Evolutionary conservation across 1,284 basidiomycete species (phyloP).

Genomic region (Malassezia brasiliensis): DNA sequence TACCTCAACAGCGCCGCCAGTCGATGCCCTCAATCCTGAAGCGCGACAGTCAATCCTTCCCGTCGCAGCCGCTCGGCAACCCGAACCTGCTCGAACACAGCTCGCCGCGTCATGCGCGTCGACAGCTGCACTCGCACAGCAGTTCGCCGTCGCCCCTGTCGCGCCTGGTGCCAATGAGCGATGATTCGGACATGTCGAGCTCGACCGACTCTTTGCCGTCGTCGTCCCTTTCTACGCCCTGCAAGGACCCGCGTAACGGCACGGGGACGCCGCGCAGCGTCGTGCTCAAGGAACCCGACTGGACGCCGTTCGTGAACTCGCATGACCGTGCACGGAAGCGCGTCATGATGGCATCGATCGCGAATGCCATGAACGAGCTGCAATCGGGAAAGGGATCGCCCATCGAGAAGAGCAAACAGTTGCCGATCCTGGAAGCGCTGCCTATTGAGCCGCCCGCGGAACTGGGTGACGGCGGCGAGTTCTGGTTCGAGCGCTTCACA

Average conservation of each 20-base stretch:
- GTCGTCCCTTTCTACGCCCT: background rate
- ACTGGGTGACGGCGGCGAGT: slow-evolving; percentile 22
- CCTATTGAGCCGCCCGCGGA: slow-evolving; percentile 1
- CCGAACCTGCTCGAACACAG: background rate
- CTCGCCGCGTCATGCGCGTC: slow-evolving; percentile 17
- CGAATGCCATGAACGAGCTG: background rate
- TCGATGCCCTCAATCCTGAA: slow-evolving; percentile 27
- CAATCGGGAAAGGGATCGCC: background rate
- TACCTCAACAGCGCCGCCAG: background rate
- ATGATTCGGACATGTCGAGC: background rate
- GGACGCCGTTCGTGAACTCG: slow-evolving; percentile 26
- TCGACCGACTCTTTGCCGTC: background rate
- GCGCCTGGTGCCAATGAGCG: background rate
- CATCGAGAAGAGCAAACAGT: background rate
- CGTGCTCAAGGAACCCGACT: slow-evolving; percentile 38
- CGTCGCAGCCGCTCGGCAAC: slow-evolving; percentile 17
- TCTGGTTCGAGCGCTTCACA: slow-evolving; percentile 44
- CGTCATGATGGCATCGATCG: slow-evolving; percentile 21
- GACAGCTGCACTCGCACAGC: slow-evolving; percentile 7
- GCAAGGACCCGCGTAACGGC: background rate
- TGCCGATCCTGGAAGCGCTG: background rate
- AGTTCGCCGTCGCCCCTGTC: background rate
- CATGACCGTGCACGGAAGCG: slow-evolving; percentile 39
- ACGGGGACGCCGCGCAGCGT: slow-evolving; percentile 7
- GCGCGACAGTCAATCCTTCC: slow-evolving; percentile 25